Evolutionary conservation across 345 rosid species (phyloP), one percentile per base, ranked within the genome.

Genomic region (Eutrema yunnanense): DNA sequence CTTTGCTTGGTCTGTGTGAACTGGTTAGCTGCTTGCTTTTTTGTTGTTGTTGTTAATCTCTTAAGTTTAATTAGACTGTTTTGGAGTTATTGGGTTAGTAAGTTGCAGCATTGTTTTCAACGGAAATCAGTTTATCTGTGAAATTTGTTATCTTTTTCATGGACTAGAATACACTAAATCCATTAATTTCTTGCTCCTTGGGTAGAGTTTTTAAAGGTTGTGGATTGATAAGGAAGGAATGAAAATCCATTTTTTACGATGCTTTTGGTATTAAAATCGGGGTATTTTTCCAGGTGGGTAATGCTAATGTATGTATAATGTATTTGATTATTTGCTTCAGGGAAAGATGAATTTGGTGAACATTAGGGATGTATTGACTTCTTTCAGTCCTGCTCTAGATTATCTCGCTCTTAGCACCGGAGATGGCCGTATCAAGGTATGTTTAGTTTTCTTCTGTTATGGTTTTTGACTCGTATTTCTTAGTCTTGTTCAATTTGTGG

Each of bases 341-440:
- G 81, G 72, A 55, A 72, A 71, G 30, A 91, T 94, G 98, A 86
- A 78, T 32, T 82, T 84, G 43, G 76, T 81, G 61, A 86, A 85
- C 81, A 84, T 88, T 57, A 87, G 86, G 75, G 97, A 86, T 75
- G 73, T 92, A 6, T 79, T 92, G 80, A 89, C 96, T 16, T 82
- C 90, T 37, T 89, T 86, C 65, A 92, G 97, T 63, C 97, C 96
- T 22, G 74, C 87, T 0, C 59, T 89, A 49, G 93, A 92, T 62
- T 87, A 89, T 73, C 85, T 92, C 6, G 97, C 97, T 34, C 76
- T 92, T 73, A 81, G 87, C 75, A 78, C 93, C 0, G 97, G 97
- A 13, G 96, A 89, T 81, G 97, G 96, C 66, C 83, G 97, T 71
- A 84, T 92, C 63, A 92, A 92, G 96, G 97, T 78, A 67, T 41